These are phyloP conservation scores for Cercospora sojina DNA, from an alignment of 2,329 filamentous ascomycete species.

Conservation along the genomic window DNA sequence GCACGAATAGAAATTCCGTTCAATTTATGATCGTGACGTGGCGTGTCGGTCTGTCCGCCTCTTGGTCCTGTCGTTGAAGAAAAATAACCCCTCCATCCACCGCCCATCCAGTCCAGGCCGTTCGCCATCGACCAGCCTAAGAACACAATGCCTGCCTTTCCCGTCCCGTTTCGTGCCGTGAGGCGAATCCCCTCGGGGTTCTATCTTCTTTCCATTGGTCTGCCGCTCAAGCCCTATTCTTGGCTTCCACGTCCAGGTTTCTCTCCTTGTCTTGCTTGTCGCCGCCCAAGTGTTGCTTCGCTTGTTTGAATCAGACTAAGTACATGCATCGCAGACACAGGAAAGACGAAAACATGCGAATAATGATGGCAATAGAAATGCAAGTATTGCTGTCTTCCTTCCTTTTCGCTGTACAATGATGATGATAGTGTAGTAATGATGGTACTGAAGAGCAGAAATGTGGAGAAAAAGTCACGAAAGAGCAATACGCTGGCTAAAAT, in stretches of 20 bases:
- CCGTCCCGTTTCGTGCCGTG: constrained; percentile 14
- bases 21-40: not conserved
- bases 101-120: not conserved
- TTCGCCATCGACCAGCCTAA: not conserved
- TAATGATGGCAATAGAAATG: not conserved
- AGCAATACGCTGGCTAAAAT: not conserved
- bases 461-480: not conserved
- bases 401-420: not conserved
- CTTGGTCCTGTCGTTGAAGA: constrained; percentile 9
- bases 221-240: not conserved
- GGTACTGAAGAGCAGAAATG: not conserved
- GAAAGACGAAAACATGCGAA: not conserved
- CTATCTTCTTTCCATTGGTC: not conserved
- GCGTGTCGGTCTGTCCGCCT: not conserved
- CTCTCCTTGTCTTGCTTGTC: not conserved
- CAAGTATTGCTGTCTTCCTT: not conserved
- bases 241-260: not conserved
- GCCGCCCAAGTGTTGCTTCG: not conserved
- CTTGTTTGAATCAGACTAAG: not conserved
- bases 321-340: not conserved
- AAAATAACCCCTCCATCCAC: not conserved
- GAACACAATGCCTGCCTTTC: not conserved
- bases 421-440: constrained; percentile 9
- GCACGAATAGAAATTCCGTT: not conserved
- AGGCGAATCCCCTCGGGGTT: constrained; percentile 6